A percentile compares a stretch with the other conserved stretches of the same genome.
Evolutionary conservation across 1,139 yeast species (phyloP).

Genomic region (Arxiozyma slooffiae): DNA sequence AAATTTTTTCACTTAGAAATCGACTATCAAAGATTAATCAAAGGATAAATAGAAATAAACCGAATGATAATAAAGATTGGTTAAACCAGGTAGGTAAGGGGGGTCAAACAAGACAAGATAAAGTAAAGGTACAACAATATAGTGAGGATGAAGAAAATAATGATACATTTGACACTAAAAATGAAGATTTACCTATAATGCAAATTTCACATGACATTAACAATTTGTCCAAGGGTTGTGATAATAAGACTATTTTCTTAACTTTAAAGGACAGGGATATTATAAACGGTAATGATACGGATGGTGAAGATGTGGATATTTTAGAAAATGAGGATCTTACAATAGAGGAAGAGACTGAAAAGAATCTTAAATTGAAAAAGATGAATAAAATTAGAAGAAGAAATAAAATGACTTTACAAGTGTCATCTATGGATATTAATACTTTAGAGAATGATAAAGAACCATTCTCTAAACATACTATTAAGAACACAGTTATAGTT

Average conservation of each 20-base stretch:
- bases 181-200: conserved; percentile 20
- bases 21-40: conserved; percentile 19
- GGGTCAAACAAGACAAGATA: background rate
- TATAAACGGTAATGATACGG: conserved; percentile 36
- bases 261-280: conserved; percentile 56
- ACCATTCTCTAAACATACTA: conserved; percentile 17
- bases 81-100: conserved; percentile 7
- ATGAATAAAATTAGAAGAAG: conserved; percentile 22
- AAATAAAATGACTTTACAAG: conserved; percentile 12
- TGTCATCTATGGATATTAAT: conserved; percentile 39
- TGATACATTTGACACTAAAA: background rate
- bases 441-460: conserved; percentile 23
- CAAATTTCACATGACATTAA: conserved; percentile 14
- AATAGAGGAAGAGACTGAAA: conserved; percentile 15
- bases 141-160: conserved; percentile 29
- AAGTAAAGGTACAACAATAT: conserved; percentile 10
- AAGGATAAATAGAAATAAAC: background rate
- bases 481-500: background rate
- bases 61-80: conserved; percentile 6
- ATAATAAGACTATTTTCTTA: conserved; percentile 48
- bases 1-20: conserved; percentile 15
- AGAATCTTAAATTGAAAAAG: conserved; percentile 17
- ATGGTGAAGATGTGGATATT: conserved; percentile 32
- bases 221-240: conserved; percentile 20
- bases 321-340: conserved; percentile 16